These are phyloP conservation scores for maize (Zea mays) DNA, from an alignment of 176 grass and related monocot species.

Conservation along the genomic window DNA sequence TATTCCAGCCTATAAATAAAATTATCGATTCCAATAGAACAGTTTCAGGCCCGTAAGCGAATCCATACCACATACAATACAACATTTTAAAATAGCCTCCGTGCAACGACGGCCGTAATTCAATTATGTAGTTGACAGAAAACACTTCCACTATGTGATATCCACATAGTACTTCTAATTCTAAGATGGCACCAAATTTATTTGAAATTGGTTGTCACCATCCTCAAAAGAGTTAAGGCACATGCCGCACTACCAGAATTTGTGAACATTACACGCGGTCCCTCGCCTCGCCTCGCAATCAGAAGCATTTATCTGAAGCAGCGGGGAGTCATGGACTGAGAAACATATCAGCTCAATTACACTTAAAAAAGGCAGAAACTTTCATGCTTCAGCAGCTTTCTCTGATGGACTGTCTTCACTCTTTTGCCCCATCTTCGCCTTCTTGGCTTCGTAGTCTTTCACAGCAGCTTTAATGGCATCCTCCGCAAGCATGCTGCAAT, in stretches of 20 bases:
- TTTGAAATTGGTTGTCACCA: conserved; percentile 28
- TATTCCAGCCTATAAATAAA: too few relatives aligned
- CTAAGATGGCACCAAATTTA: conserved; percentile 40
- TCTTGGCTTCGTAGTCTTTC: conserved; percentile 95
- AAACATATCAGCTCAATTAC: background rate
- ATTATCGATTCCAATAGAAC: too few relatives aligned
- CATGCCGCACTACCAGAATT: conserved; percentile 31
- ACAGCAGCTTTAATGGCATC: conserved; percentile 98
- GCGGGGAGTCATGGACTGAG: too few relatives aligned
- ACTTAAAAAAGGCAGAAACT: background rate
- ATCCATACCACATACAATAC: too few relatives aligned
- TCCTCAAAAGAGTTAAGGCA: conserved; percentile 4
- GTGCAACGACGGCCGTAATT: background rate
- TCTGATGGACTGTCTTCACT: conserved; percentile 17
- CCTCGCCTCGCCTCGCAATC: background rate
- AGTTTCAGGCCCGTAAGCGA: too few relatives aligned
- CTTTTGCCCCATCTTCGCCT: conserved; percentile 32
- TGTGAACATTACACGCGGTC: conserved; percentile 33
- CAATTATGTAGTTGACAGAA: background rate
- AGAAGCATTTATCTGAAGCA: background rate
- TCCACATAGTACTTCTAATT: background rate
- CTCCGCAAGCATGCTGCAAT: conserved; percentile 96
- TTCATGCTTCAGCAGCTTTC: conserved; percentile 49
- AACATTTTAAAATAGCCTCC: too few relatives aligned
- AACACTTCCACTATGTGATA: background rate